These are phyloP conservation scores for rapeseed (Brassica napus) DNA, from an alignment of 345 rosid species.

Conservation along the genomic window DNA sequence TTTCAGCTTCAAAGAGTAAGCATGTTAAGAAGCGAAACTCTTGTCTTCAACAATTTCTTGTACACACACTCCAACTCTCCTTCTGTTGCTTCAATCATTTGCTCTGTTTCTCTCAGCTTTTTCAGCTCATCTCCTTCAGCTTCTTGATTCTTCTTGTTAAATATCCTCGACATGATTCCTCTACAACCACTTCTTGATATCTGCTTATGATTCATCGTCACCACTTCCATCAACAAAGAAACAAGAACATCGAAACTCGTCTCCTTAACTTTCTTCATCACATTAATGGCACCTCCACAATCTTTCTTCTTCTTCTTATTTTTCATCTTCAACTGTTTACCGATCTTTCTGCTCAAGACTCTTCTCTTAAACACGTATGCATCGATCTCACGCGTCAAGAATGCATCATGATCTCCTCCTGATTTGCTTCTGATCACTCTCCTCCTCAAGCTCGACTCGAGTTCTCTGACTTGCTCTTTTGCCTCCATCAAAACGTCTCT, in stretches of 20 bases:
- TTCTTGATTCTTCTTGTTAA: slow-evolving; percentile 30
- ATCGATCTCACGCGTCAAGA: slow-evolving; percentile 30
- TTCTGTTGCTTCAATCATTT: slow-evolving; percentile 43
- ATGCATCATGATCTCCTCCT: slow-evolving; percentile 16
- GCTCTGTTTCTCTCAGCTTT: slow-evolving; percentile 42
- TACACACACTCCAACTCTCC: slow-evolving; percentile 44
- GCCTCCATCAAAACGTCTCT: slow-evolving; percentile 44
- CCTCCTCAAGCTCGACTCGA: slow-evolving; percentile 43
- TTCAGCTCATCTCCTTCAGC: slow-evolving; percentile 25
- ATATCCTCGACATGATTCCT: slow-evolving; percentile 30
- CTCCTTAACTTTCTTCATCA: slow-evolving; percentile 42
- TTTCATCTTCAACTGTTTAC: slow-evolving; percentile 21
- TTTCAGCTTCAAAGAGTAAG: slow-evolving; percentile 32
- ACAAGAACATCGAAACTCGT: slow-evolving; percentile 32
- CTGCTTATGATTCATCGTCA: neutral
- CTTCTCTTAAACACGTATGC: slow-evolving; percentile 38
- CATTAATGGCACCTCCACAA: slow-evolving; percentile 3
- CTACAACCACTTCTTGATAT: neutral
- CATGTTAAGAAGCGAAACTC: slow-evolving; percentile 51
- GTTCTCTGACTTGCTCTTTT: slow-evolving; percentile 38
- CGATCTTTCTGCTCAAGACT: slow-evolving; percentile 35
- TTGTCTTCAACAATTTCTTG: slow-evolving; percentile 45
- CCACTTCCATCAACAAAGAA: slow-evolving; percentile 29
- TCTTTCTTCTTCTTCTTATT: slow-evolving; percentile 4
- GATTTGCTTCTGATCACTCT: slow-evolving; percentile 25